phyloP scores from a whole-genome alignment of 2,329 filamentous ascomycete species.

The Alternaria brassicae region DNA sequence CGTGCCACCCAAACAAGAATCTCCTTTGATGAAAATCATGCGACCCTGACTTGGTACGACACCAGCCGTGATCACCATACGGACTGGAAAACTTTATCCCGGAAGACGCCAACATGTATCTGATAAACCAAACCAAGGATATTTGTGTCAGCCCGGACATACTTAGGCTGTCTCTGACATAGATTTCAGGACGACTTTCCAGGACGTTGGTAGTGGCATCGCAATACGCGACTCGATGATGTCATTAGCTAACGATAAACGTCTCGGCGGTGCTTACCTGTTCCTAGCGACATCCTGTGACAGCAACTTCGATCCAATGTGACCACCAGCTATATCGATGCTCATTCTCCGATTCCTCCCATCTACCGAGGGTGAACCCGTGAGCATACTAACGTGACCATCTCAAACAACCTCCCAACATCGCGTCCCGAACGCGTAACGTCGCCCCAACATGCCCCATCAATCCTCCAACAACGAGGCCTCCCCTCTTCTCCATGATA shows the following conservation, averaged over 20 bases:
- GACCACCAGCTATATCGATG: not conserved
- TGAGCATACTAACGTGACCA: not conserved
- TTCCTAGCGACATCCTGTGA: conserved; percentile 17
- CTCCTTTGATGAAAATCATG: not conserved
- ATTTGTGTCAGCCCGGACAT: not conserved
- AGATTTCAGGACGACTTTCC: not conserved
- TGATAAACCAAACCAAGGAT: not conserved
- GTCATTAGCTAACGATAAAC: not conserved
- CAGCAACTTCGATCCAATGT: not conserved
- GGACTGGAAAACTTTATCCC: not conserved
- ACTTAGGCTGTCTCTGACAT: not conserved
- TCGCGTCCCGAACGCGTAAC: conserved; percentile 1
- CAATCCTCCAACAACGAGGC: conserved; percentile 1
- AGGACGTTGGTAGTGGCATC: not conserved
- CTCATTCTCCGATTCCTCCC: not conserved
- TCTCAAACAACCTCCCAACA: not conserved
- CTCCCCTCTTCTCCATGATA: conserved; percentile 13
- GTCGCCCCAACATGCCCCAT: conserved; percentile 8
- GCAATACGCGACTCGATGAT: conserved; percentile 5
- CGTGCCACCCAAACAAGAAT: not conserved
- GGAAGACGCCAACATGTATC: not conserved
- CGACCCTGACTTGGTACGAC: not conserved
- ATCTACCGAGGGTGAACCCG: not conserved
- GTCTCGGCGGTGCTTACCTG: conserved; percentile 17
- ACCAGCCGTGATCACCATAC: not conserved